phyloP scores from a whole-genome alignment of 2,329 filamentous ascomycete genomes.

The Botryosphaeria dothidea region DNA sequence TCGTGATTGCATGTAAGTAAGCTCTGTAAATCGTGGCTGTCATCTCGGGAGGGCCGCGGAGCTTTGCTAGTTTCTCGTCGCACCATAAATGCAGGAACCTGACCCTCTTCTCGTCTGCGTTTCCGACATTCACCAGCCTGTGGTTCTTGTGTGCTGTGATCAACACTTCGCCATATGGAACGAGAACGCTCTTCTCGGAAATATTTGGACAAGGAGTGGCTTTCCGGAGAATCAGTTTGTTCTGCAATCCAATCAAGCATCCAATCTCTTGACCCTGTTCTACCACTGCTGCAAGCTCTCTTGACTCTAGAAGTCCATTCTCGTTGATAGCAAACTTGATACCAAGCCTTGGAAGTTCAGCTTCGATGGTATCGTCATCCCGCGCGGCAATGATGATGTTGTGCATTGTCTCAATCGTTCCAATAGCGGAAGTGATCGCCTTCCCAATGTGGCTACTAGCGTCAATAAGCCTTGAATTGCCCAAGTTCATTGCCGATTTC shows the following conservation, averaged over 20 bases:
- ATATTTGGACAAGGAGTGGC: background rate
- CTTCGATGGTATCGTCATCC: slow-evolving; percentile 6
- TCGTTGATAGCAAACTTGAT: slow-evolving; percentile 48
- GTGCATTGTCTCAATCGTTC: background rate
- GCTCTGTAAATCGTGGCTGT: slow-evolving; percentile 53
- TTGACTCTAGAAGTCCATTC: slow-evolving; percentile 36
- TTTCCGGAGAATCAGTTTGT: slow-evolving; percentile 50
- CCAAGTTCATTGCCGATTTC: background rate
- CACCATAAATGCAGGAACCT: background rate
- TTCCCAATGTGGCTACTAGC: background rate
- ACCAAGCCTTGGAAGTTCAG: slow-evolving; percentile 50
- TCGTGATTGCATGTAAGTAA: slow-evolving; percentile 58
- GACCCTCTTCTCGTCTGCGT: background rate
- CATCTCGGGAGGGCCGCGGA: background rate
- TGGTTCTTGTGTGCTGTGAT: background rate
- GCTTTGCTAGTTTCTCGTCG: background rate
- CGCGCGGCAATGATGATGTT: background rate
- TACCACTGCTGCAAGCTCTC: slow-evolving; percentile 53
- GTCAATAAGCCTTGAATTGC: background rate
- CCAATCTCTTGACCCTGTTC: background rate
- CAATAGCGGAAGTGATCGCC: background rate
- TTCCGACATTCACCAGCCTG: background rate
- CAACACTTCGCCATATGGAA: background rate
- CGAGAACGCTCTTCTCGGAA: slow-evolving; percentile 1
- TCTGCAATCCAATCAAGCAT: slow-evolving; percentile 44